Percentiles rank a stretch among this genome's conserved stretches.
These are phyloP conservation scores for Scutellaria barbata DNA, from an alignment of 257 asterid species.

Conservation along the genomic window DNA sequence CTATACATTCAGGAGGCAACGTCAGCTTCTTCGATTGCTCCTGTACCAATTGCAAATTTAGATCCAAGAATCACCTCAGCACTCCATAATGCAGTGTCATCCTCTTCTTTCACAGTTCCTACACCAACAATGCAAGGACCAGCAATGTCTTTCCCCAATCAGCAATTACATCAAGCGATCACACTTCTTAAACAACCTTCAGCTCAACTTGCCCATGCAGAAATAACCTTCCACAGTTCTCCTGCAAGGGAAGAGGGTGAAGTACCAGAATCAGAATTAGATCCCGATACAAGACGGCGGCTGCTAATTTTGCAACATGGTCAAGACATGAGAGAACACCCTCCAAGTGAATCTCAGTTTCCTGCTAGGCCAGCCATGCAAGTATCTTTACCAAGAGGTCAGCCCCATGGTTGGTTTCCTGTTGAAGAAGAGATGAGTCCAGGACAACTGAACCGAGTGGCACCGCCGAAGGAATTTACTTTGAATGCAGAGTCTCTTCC, in stretches of 20 bases:
- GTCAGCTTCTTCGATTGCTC: conserved; percentile 64
- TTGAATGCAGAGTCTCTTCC: conserved; percentile 60
- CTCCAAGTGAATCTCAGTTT: conserved; percentile 72
- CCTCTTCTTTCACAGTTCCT: conserved; percentile 64
- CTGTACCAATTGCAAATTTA: conserved; percentile 53
- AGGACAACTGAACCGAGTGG: conserved; percentile 56
- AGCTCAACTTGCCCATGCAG: conserved; percentile 62
- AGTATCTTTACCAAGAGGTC: conserved; percentile 69
- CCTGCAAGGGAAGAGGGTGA: conserved; percentile 99
- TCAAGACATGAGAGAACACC: conserved; percentile 82
- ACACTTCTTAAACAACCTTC: conserved; percentile 56
- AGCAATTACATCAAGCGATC: conserved; percentile 69
- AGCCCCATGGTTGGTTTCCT: conserved; percentile 82
- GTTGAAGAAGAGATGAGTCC: conserved; percentile 81
- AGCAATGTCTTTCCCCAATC: conserved; percentile 55
- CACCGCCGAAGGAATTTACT: conserved; percentile 63
- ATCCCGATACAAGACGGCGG: conserved; percentile 99
- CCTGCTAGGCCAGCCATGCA: conserved; percentile 65
- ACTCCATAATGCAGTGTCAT: conserved; percentile 49
- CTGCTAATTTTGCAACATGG: conserved; percentile 97
- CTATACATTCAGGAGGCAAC: conserved; percentile 66
- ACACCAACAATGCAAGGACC: conserved; percentile 59
- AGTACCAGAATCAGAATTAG: conserved; percentile 96
- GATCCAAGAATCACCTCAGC: conserved; percentile 66
- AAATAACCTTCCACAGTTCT: conserved; percentile 64